Evolutionary conservation across 805 yeast genomes (phyloP).

Genomic region (Ogataea degrootiae): DNA sequence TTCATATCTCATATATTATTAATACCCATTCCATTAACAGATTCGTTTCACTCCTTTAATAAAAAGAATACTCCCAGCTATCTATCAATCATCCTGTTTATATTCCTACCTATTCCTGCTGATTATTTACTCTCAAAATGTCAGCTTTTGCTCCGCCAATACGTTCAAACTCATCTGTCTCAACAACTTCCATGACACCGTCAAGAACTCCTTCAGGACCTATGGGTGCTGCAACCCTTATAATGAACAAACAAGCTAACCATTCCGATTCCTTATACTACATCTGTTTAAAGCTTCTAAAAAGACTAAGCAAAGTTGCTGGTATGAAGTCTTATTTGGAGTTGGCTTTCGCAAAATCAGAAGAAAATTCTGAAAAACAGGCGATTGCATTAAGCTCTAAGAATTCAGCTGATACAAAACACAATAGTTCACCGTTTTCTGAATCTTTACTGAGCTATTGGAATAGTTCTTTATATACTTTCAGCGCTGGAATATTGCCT

Average conservation of each 20-base stretch:
- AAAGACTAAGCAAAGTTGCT: conserved; percentile 51
- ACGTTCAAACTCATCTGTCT: conserved; percentile 19
- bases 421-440: conserved; percentile 5
- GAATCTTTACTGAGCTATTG: conserved; percentile 21
- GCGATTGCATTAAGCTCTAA: conserved; percentile 34
- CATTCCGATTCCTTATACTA: conserved; percentile 67
- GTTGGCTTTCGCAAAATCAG: conserved; percentile 62
- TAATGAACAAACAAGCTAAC: conserved; percentile 60
- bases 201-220: conserved; percentile 41
- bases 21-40: too few species aligned
- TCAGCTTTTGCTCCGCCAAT: conserved; percentile 23
- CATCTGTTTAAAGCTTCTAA: conserved; percentile 54
- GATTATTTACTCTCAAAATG: background rate
- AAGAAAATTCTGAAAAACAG: conserved; percentile 67
- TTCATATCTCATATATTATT: too few species aligned
- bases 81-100: background rate
- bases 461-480: conserved; percentile 48
- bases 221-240: conserved; percentile 36
- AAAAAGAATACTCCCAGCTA: too few species aligned
- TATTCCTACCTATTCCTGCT: background rate
- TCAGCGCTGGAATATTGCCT: conserved; percentile 73
- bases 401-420: background rate
- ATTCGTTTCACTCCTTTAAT: too few species aligned
- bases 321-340: conserved; percentile 66
- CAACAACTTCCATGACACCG: conserved; percentile 15